These are phyloP conservation scores for Alternaria postmessia DNA, from an alignment of 2,329 filamentous ascomycete genomes.

Conservation along the genomic window DNA sequence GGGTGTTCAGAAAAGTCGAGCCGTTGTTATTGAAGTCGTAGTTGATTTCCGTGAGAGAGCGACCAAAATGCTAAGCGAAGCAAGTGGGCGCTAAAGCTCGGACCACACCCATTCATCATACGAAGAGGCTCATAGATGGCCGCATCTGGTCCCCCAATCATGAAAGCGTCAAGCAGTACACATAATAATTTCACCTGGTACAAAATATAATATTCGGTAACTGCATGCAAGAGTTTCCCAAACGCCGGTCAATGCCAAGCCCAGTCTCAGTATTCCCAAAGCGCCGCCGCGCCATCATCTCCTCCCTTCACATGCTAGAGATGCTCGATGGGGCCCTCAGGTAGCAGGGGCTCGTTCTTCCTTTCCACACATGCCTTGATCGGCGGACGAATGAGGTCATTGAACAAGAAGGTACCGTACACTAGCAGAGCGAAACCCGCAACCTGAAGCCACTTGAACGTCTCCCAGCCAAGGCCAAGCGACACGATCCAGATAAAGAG, in stretches of 20 bases:
- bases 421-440: constrained; percentile 87
- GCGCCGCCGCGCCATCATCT: neutral
- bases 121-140: constrained; percentile 4
- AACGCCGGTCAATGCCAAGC: constrained; percentile 7
- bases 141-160: neutral
- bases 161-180: neutral
- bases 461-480: constrained; percentile 92
- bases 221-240: neutral
- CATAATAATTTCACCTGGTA: neutral
- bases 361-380: constrained; percentile 70
- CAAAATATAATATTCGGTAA: neutral
- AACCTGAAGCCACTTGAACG: constrained; percentile 97
- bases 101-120: constrained; percentile 13
- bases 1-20: constrained; percentile 44
- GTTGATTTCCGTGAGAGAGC: constrained; percentile 19
- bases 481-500: constrained; percentile 98
- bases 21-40: constrained; percentile 42
- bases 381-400: constrained; percentile 88
- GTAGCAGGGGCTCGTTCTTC: constrained; percentile 70
- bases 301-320: constrained; percentile 20
- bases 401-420: constrained; percentile 97
- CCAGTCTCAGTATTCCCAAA: constrained; percentile 12
- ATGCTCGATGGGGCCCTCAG: constrained; percentile 87
- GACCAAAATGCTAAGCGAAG: neutral
- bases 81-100: constrained; percentile 19